Base-by-base conservation (phyloP, 106 monocot species). In the Agapanthus africanus region DNA sequence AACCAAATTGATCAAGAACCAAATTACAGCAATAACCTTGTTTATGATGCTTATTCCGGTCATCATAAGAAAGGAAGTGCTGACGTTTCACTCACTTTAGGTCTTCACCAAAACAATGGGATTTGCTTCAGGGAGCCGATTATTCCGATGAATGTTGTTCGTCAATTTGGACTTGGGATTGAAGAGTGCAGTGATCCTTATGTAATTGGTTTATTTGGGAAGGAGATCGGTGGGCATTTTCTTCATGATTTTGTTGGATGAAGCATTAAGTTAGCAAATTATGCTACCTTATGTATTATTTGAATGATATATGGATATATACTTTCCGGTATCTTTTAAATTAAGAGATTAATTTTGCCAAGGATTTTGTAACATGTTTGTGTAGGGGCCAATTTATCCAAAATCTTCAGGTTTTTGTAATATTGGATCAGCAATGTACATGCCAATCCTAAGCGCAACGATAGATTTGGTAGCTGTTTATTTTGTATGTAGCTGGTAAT, bases 21-120 rank as follows among this genome's bases (percentile, higher is more conserved):
- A 3, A 39, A 54, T 1, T 63, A 34, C 21, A 74, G n/a, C n/a
- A n/a, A n/a, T n/a, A n/a, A 37, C 60, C 40, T 71, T 31, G 35
- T 62, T 18, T 44, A 66, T 37, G 70, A 70, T 40, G 47, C 49
- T 21, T 28, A 67, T 2, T 28, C 51, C 26, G 21, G 56, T n/a
- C 46, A 57, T 26, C 71, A 71, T 33, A 42, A 22, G 19, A 59
- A 67, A 4, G 70, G 73, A n/a, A 70, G 54, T 15, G 71, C 61
- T 25, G 83, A 69, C 46, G 80, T 85, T 22, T 80, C 80, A 4
- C 85, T 85, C 2, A 80, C 85, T 35, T 70, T 85, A 1, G 85
- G 80, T 4, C 80, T 85, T 44, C 77, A 77, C 22, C 80, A 81
- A 37, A 75, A 74, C 71, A 74, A 71, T 25, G 71, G 67, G 8